phyloP scores from a whole-genome alignment of 352 stramenopile species.

The Blastocystis hominis region DNA sequence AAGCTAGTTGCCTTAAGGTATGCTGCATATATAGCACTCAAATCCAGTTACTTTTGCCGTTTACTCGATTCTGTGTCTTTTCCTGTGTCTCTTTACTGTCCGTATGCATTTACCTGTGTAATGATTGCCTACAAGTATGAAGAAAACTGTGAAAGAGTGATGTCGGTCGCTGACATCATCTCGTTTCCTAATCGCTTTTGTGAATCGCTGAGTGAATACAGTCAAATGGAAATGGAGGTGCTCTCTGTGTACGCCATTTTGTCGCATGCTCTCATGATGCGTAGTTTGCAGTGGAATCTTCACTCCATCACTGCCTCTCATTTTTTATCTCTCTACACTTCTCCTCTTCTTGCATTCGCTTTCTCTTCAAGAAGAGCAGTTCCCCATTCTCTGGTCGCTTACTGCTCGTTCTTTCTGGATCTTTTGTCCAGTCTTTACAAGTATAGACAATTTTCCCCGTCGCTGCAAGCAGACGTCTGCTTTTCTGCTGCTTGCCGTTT shows the following conservation, averaged over 20 bases:
- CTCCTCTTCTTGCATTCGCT: not conserved
- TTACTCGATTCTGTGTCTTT: not conserved
- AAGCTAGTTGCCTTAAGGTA: conserved; percentile 4
- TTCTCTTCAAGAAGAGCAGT: not conserved
- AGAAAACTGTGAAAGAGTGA: not conserved
- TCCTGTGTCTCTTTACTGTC: not conserved
- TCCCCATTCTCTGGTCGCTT: not conserved
- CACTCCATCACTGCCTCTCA: not conserved
- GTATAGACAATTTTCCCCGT: not conserved
- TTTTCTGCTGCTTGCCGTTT: not conserved
- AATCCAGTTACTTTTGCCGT: conserved; percentile 21
- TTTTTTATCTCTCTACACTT: conserved; percentile 11
- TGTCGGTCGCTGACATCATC: not conserved
- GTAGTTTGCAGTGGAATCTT: conserved; percentile 9
- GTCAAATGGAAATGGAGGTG: not conserved
- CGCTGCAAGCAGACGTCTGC: not conserved
- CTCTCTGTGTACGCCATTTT: not conserved
- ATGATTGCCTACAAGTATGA: conserved; percentile 9
- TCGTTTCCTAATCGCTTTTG: not conserved
- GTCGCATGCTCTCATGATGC: not conserved
- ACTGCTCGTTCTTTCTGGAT: conserved; percentile 14
- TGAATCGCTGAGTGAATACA: not conserved
- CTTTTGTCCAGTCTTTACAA: not conserved
- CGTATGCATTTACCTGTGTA: not conserved
- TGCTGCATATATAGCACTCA: not conserved